A percentile compares a stretch with the other conserved stretches of the same genome.
These are phyloP conservation scores for Acer saccharum DNA, from an alignment of 345 rosid species.

Conservation along the genomic window DNA sequence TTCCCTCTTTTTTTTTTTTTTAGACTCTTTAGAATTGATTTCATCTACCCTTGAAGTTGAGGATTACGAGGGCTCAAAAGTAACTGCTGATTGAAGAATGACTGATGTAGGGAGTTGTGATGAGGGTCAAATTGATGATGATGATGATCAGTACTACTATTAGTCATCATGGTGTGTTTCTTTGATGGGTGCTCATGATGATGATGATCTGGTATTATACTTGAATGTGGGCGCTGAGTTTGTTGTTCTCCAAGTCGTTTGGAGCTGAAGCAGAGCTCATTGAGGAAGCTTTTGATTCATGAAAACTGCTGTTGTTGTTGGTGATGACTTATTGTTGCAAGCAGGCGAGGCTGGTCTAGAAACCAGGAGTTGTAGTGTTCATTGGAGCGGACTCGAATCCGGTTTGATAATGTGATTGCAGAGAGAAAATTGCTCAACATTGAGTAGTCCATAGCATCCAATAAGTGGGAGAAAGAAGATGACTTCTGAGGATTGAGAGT, in stretches of 20 bases:
- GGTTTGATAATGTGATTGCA: slow-evolving; percentile 39
- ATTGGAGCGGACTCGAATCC: slow-evolving; percentile 41
- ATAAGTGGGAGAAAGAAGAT: slow-evolving; percentile 69
- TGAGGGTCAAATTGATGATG: slow-evolving; percentile 39
- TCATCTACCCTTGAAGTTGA: slow-evolving; percentile 53
- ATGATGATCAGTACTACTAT: slow-evolving; percentile 18
- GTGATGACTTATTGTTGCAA: slow-evolving; percentile 21
- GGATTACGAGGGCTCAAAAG: slow-evolving; percentile 51
- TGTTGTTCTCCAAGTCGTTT: slow-evolving; percentile 27
- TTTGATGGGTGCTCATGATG: slow-evolving; percentile 50
- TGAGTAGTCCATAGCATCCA: slow-evolving; percentile 76
- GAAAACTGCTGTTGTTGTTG: slow-evolving; percentile 22
- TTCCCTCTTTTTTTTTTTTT: neutral
- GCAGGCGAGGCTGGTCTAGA: slow-evolving; percentile 24
- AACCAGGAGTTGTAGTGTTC: slow-evolving; percentile 10
- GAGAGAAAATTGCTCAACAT: slow-evolving; percentile 53
- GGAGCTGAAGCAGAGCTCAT: slow-evolving; percentile 44
- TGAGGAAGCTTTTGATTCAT: slow-evolving; percentile 58
- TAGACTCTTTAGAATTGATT: neutral
- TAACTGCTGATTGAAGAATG: slow-evolving; percentile 55
- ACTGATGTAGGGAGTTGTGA: slow-evolving; percentile 47
- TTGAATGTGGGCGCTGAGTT: slow-evolving; percentile 51
- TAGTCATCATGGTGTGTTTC: slow-evolving; percentile 38
- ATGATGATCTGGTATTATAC: slow-evolving; percentile 8
- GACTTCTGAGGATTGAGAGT: slow-evolving; percentile 65